Base-by-base conservation (phyloP, 2,329 filamentous ascomycete species). In the Fusarium coffeatum region DNA sequence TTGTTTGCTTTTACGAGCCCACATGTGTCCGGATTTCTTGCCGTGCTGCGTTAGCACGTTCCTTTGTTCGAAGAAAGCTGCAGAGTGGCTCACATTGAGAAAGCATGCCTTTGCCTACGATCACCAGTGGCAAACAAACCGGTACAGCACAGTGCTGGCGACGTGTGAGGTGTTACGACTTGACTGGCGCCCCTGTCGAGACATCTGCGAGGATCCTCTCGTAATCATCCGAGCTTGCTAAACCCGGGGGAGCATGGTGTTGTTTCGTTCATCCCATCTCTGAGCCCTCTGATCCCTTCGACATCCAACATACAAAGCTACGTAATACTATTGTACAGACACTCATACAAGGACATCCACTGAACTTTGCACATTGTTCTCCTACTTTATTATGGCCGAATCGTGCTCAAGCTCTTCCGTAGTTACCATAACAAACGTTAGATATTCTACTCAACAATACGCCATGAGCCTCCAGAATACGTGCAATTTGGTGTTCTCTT, bases 191-290 rank as follows among this genome's bases (percentile, higher is more conserved):
- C 72, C 68, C 66, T 72, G 62, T 58, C 55, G 54, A 49, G 62
- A 53, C 25, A 48, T 56, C 48, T 59, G 54, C 64, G 68, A 65
- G 64, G 50, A 45, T 74, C 60, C 62, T 73, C 63, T 72, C 47
- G 66, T 47, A 20, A 53, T 74, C 70, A 61, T 73, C 62, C 53
- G 62, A 70, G 64, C 65, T 68, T 53, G 34, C 45, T 64, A 61
- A 58, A 47, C 59, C 63, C 45, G 37, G 61, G 57, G 60, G 40
- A 67, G 49, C 65, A 74, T 64, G 66, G 68, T 59, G 28, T 43
- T 63, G 63, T 59, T 64, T 68, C 53, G 54, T 61, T 62, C 69
- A 59, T 73, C 65, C 59, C 63, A 42, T 64, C 58, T 69, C 56
- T 45, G 64, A 62, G 73, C 48, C 55, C 60, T 61, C 40, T 40